Base-by-base conservation (phyloP, 768 basidiomycete species). In the Ephemerocybe angulata region DNA sequence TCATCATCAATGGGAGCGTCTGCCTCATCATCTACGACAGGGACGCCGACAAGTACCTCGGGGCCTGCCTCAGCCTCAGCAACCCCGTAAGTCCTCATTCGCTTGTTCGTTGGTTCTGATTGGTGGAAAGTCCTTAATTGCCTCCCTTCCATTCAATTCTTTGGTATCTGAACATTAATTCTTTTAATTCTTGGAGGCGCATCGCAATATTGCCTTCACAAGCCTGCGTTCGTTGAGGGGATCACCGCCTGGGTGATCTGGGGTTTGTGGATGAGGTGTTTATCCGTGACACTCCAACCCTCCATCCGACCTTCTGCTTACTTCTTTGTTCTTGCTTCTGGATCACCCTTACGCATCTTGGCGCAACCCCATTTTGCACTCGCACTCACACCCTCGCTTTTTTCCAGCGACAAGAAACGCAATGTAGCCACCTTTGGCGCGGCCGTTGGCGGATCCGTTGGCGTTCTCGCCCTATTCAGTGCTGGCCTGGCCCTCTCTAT, bases 361-460 rank as follows among this genome's bases (percentile, higher is more conserved):
- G 17, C 33, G 8, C 8, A 35, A 8, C 33, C 17, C 33, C 17
- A 8, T 17, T 35, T 35, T 17, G 8, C 33, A 21, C 51, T 56
- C 17, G 46, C 31, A 8, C 7, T 38, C 44, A 29, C 52, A 35
- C 48, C 40, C 10, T 11, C 21, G 10, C 40, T 35, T 31, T 40
- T 41, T n/a, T 35, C 56, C 69, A 66, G 41, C 24, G 48, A 53
- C 17, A 69, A 69, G 59, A 65, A 69, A 50, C 68, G 66, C 49
- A 72, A 71, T 30, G 57, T 73, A 19, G 75, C 72, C 15, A 81
- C 82, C 5, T 83, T 85, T 61, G 81, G 71, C 1, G 79, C 75
- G n/a, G 80, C 77, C 1, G 71, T 84, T 22, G 80, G 78, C 0
- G 78, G 78, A 27, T 74, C 71, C 28, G 72, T 81, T 17, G 82